A percentile compares a stretch with the other conserved stretches of the same genome.
Evolutionary conservation across 2,329 filamentous ascomycete species (phyloP).

Genomic region (Sporothrix humicola): DNA sequence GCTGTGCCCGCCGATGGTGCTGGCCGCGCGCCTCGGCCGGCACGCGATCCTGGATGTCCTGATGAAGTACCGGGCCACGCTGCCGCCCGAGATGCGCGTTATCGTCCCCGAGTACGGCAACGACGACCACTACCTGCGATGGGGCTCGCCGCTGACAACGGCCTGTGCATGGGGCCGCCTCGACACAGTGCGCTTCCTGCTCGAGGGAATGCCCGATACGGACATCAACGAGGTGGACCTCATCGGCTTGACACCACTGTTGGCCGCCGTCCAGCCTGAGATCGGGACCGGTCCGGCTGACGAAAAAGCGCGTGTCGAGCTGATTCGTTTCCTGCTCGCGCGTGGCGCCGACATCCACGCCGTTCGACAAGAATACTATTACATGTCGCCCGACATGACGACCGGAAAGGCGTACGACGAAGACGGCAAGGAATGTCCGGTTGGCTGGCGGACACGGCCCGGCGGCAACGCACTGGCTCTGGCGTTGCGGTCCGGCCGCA

Average conservation of each 20-base stretch:
- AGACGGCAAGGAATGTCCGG: background rate
- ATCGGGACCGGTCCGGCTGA: background rate
- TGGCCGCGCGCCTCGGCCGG: conserved; percentile 13
- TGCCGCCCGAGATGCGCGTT: conserved; percentile 23
- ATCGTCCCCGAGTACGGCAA: conserved; percentile 21
- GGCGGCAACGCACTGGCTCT: conserved; percentile 29
- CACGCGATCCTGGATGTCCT: conserved; percentile 17
- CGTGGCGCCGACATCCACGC: conserved; percentile 17
- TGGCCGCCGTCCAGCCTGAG: conserved; percentile 12
- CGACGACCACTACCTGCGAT: background rate
- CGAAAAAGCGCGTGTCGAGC: conserved; percentile 8
- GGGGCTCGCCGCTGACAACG: conserved; percentile 28
- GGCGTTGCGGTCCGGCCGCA: background rate
- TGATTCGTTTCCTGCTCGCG: conserved; percentile 10
- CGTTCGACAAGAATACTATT: background rate
- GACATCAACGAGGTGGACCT: conserved; percentile 28
- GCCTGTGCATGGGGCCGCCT: conserved; percentile 23
- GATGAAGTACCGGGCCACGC: conserved; percentile 24
- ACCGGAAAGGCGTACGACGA: background rate
- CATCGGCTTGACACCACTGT: conserved; percentile 13
- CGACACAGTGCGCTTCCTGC: conserved; percentile 24
- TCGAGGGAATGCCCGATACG: conserved; percentile 20
- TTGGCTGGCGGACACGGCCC: background rate
- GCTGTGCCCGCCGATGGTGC: conserved; percentile 24
- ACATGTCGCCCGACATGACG: conserved; percentile 18